phyloP scores from a whole-genome alignment of 768 basidiomycete genomes.

The Rossbeevera mucosa region DNA sequence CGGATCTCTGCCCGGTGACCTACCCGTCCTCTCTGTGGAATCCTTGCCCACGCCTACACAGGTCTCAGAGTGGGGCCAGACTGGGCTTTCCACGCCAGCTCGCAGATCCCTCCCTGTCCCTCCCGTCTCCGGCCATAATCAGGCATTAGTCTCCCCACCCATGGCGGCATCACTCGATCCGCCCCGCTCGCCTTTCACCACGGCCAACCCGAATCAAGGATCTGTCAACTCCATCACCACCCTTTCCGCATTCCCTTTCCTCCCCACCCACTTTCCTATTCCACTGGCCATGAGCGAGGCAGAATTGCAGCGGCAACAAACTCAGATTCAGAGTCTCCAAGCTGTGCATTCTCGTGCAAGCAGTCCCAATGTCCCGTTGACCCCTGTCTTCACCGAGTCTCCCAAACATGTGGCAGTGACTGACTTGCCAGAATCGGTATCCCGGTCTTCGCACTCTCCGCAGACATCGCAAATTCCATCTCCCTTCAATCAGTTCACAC shows the following conservation, averaged over 20 bases:
- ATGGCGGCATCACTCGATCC: constrained; percentile 13
- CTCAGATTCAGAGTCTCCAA: constrained; percentile 21
- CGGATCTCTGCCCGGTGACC: constrained; percentile 35
- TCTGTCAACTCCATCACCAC: constrained; percentile 53
- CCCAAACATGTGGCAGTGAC: constrained; percentile 14
- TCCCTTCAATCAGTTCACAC: constrained; percentile 2
- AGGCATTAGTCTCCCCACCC: constrained; percentile 9
- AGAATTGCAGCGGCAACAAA: constrained; percentile 25
- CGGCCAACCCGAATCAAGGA: constrained; percentile 21
- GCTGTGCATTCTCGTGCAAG: constrained; percentile 11
- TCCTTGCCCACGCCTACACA: background rate
- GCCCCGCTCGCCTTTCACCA: constrained; percentile 23
- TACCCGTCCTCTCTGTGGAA: constrained; percentile 20
- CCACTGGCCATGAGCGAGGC: constrained; percentile 38
- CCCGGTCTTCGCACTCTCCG: constrained; percentile 4
- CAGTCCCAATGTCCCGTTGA: constrained; percentile 13
- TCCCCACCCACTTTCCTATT: constrained; percentile 67
- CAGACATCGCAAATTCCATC: constrained; percentile 6
- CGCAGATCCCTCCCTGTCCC: constrained; percentile 22
- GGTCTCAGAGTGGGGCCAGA: constrained; percentile 30
- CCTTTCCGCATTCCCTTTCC: constrained; percentile 67
- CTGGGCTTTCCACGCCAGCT: constrained; percentile 13
- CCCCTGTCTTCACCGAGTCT: constrained; percentile 17
- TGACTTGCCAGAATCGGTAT: constrained; percentile 3
- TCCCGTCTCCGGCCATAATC: constrained; percentile 9